Percentiles rank a stretch among this genome's conserved stretches.
Conservation (phyloP, 1,284 basidiomycete genomes). For the Boletus smithii region DNA sequence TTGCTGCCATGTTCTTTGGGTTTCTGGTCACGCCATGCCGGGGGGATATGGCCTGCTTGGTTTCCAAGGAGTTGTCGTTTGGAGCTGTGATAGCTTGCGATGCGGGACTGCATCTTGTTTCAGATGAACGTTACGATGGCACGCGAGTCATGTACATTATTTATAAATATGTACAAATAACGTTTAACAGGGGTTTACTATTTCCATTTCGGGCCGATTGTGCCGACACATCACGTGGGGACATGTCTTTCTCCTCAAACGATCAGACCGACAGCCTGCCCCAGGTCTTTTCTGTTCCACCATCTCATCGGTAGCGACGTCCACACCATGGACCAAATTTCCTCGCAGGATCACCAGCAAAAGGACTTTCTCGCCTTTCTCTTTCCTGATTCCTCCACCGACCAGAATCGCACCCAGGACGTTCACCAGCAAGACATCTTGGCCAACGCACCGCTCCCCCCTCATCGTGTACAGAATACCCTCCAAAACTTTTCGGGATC, state of each 20-base stretch:
- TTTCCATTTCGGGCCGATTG: neutral
- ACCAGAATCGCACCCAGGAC: conserved; percentile 25
- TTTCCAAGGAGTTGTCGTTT: conserved; percentile 59
- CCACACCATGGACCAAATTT: conserved; percentile 37
- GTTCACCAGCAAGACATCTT: conserved; percentile 9
- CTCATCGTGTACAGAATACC: too few relatives aligned
- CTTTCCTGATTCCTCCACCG: conserved; percentile 41
- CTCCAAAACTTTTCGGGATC: conserved; percentile 22
- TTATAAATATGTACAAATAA: conserved; percentile 20
- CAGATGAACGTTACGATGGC: too few relatives aligned
- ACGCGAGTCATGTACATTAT: too few relatives aligned
- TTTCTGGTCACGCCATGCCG: conserved; percentile 54
- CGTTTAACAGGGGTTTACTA: too few relatives aligned
- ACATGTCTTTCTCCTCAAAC: neutral
- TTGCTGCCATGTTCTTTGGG: conserved; percentile 52
- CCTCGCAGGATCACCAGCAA: conserved; percentile 38
- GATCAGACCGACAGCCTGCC: too few relatives aligned
- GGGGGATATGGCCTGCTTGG: conserved; percentile 48
- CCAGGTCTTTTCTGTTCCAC: conserved; percentile 7
- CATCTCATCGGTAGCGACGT: too few relatives aligned
- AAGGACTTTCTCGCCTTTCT: conserved; percentile 44
- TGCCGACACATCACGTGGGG: conserved; percentile 11
- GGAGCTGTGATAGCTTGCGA: conserved; percentile 48
- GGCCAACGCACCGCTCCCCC: too few relatives aligned
- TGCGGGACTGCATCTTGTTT: conserved; percentile 32